These are phyloP conservation scores for Angophora floribunda DNA, from an alignment of 345 rosid species.

Conservation along the genomic window DNA sequence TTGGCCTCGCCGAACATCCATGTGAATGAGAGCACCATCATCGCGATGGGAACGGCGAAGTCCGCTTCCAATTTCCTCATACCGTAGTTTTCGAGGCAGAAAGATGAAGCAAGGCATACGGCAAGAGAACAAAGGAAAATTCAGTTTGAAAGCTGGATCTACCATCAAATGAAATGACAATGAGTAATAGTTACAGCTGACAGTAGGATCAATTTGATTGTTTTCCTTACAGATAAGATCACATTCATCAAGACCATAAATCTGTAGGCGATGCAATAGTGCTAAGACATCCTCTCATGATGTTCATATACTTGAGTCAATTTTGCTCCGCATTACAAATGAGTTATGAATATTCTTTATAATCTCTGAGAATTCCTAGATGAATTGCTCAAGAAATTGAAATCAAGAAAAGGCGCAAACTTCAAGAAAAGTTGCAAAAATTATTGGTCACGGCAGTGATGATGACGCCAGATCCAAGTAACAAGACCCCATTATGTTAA, in stretches of 20 bases:
- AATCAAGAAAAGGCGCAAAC: background rate
- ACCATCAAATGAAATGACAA: too few species aligned
- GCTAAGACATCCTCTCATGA: background rate
- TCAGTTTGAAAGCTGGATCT: background rate
- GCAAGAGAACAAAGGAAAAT: background rate
- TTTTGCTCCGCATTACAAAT: background rate
- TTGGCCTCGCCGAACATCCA: constrained; percentile 37
- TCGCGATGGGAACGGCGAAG: constrained; percentile 23
- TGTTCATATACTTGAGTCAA: background rate
- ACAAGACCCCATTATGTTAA: constrained; percentile 2
- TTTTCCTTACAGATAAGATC: background rate
- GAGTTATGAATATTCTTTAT: background rate
- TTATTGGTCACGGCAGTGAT: constrained; percentile 14
- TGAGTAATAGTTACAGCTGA: too few species aligned
- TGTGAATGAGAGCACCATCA: constrained; percentile 29
- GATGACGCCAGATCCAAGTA: constrained; percentile 13
- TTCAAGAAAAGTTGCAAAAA: background rate
- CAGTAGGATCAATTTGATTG: background rate
- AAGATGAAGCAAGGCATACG: constrained; percentile 15
- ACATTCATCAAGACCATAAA: background rate
- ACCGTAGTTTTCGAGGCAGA: constrained; percentile 34
- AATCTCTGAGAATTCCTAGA: background rate
- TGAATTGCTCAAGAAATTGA: background rate
- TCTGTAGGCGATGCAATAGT: background rate
- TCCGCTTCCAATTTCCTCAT: constrained; percentile 37